A percentile compares a stretch with the other conserved stretches of the same genome.
Conservation (phyloP, 176 grass and related monocot genomes). For the Phoenix dactylifera region DNA sequence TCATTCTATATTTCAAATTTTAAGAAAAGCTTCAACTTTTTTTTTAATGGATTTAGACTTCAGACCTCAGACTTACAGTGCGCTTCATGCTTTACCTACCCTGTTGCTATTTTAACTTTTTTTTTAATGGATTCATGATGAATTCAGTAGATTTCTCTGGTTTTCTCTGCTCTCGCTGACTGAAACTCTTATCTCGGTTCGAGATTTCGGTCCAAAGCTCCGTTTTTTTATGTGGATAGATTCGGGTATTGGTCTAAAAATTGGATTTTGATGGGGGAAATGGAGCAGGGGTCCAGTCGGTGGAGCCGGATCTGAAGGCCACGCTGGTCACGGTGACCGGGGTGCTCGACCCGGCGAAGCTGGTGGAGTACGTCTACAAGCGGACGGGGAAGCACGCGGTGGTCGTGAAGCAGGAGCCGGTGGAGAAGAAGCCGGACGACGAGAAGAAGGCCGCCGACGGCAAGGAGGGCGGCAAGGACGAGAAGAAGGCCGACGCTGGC, state of each 20-base stretch:
- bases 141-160: background rate
- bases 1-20: no score
- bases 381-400: slow-evolving; percentile 80
- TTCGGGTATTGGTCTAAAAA: background rate
- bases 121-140: no score
- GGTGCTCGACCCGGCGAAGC: slow-evolving; percentile 45
- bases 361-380: slow-evolving; percentile 73
- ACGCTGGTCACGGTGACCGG: slow-evolving; percentile 74
- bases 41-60: no score
- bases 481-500: slow-evolving; percentile 27
- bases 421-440: slow-evolving; percentile 11
- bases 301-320: slow-evolving; percentile 39
- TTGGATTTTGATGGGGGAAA: slow-evolving; percentile 2
- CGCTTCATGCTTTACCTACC: no score
- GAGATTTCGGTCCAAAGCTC: no score
- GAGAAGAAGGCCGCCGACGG: slow-evolving; percentile 12
- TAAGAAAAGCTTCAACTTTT: no score
- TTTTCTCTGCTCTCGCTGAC: background rate
- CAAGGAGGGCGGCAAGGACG: slow-evolving; percentile 26
- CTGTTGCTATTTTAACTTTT: no score
- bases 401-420: slow-evolving; percentile 51
- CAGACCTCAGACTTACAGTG: no score
- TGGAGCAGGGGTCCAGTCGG: slow-evolving; percentile 68
- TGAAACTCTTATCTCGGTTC: no score
- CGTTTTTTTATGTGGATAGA: no score